Evolutionary conservation across 129 eudicot species (phyloP).

Genomic region (Logfia minima): DNA sequence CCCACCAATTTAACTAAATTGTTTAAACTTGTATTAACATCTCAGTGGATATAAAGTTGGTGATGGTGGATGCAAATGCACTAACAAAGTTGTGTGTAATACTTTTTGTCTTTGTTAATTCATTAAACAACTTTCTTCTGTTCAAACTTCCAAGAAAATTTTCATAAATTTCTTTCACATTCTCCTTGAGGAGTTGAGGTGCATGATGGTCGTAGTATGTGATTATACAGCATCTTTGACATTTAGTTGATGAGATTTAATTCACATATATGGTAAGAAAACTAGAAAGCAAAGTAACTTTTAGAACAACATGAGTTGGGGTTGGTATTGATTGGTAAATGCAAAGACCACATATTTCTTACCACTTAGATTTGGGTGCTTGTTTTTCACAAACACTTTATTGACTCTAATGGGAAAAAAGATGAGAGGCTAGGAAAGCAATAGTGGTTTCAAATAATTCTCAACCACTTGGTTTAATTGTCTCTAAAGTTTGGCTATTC

Average conservation of each 20-base stretch:
- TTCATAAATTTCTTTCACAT: not conserved
- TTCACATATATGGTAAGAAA: not conserved
- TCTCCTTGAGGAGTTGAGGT: no score
- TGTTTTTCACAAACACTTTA: not conserved
- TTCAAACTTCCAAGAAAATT: not conserved
- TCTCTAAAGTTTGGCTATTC: not conserved
- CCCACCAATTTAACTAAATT: not conserved
- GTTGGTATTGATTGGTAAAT: not conserved
- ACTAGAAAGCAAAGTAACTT: no score
- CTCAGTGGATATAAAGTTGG: not conserved
- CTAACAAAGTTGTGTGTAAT: not conserved
- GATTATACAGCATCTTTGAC: no score
- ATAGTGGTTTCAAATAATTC: not conserved
- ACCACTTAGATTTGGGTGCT: not conserved
- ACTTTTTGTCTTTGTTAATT: not conserved
- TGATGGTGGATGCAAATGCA: not conserved
- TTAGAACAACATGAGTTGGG: not conserved
- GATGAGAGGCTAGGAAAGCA: not conserved
- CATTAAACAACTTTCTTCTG: not conserved
- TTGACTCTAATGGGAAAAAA: not conserved
- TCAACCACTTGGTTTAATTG: slow-evolving; percentile 1
- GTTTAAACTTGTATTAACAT: not conserved
- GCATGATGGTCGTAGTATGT: not conserved
- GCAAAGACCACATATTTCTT: not conserved
- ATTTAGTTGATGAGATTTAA: no score